A percentile compares a stretch with the other conserved stretches of the same genome.
Conservation (phyloP, 176 grass and related monocot species). For the Calamus simplicifolius region DNA sequence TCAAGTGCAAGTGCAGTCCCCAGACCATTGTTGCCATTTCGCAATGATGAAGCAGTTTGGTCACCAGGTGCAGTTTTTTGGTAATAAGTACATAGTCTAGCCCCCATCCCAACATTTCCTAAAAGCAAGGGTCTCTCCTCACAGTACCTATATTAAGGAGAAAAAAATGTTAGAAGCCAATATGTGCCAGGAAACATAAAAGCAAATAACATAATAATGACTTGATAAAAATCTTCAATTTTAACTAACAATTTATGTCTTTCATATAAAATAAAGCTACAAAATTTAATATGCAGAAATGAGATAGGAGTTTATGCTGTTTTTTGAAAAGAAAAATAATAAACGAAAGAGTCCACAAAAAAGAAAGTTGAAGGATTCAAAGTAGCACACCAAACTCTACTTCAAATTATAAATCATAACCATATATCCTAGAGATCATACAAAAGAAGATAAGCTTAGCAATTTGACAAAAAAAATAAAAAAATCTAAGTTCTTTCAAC, state of each 20-base stretch:
- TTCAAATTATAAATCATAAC: not conserved
- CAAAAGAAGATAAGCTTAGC: too few species aligned
- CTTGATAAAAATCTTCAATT: too few species aligned
- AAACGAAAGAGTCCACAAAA: not conserved
- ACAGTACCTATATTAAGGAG: constrained; percentile 53
- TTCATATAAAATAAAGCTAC: too few species aligned
- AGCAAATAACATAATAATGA: too few species aligned
- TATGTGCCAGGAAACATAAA: too few species aligned
- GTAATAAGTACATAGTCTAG: constrained; percentile 93
- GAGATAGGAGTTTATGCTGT: too few species aligned
- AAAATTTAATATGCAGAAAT: too few species aligned
- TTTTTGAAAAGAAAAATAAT: not conserved
- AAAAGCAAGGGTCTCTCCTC: constrained; percentile 92
- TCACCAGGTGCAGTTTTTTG: constrained; percentile 70
- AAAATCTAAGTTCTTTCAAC: too few species aligned
- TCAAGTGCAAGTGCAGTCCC: constrained; percentile 74
- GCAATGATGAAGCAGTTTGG: constrained; percentile 48
- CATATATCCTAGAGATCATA: too few species aligned
- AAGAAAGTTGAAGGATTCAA: not conserved
- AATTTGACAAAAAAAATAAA: too few species aligned
- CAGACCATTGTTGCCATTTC: constrained; percentile 50
- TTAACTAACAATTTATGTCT: too few species aligned
- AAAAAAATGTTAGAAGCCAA: too few species aligned
- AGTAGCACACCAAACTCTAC: not conserved
- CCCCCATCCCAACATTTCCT: constrained; percentile 88